These are phyloP conservation scores for Sarocladiaceae sp. DNA, from an alignment of 2,329 filamentous ascomycete species.

Conservation along the genomic window DNA sequence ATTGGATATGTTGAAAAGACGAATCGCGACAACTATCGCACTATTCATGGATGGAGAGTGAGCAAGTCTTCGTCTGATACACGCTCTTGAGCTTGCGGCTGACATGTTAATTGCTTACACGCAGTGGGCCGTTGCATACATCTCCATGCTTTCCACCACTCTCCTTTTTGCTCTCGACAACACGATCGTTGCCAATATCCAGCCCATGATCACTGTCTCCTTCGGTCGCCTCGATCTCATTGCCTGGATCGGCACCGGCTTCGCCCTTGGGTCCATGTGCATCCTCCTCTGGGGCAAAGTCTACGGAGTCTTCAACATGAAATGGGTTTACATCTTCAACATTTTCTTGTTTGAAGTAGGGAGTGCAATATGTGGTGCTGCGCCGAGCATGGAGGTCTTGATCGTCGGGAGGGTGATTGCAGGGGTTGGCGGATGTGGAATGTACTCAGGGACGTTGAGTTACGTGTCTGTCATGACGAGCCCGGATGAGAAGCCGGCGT, in stretches of 20 bases:
- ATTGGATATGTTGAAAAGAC: background rate
- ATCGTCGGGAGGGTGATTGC: conserved; percentile 38
- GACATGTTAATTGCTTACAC: background rate
- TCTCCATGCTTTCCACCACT: conserved; percentile 11
- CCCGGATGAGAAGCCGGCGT: conserved; percentile 18
- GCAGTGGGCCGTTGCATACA: conserved; percentile 13
- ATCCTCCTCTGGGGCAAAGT: conserved; percentile 29
- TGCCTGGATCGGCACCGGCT: conserved; percentile 30
- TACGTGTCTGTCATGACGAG: conserved; percentile 20
- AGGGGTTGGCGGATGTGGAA: conserved; percentile 33
- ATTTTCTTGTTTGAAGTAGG: conserved; percentile 20
- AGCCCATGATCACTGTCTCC: conserved; percentile 29
- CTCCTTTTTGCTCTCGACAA: conserved; percentile 40
- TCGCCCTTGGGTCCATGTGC: conserved; percentile 31
- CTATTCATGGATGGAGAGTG: background rate
- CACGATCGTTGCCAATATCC: conserved; percentile 42
- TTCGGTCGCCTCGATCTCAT: conserved; percentile 30
- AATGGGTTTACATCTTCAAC: conserved; percentile 26
- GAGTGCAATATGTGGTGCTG: conserved; percentile 30
- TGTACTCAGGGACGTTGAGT: conserved; percentile 26
- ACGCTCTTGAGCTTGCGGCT: conserved; percentile 1
- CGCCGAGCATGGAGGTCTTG: conserved; percentile 33
- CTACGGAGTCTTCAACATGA: conserved; percentile 36
- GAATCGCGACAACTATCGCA: background rate
- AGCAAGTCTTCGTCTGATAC: background rate